phyloP scores from a whole-genome alignment of 78 protist species.

The Guillardia theta region DNA sequence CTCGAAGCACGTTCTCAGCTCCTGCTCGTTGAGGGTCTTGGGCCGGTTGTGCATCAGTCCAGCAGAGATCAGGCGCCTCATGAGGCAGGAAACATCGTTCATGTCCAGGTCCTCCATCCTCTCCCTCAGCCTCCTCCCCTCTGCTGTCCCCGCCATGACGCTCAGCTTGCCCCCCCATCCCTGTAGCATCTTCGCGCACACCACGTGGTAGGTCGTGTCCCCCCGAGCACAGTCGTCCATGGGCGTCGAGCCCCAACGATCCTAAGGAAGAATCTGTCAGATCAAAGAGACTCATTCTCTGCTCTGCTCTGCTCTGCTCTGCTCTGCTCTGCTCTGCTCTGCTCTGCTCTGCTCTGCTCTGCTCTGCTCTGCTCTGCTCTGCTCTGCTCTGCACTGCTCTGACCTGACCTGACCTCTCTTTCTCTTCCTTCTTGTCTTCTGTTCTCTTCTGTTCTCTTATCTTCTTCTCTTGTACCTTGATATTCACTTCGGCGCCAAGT shows the following conservation, averaged over 20 bases:
- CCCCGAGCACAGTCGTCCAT: not conserved
- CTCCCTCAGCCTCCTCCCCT: not conserved
- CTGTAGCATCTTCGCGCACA: not conserved
- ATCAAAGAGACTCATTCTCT: not conserved
- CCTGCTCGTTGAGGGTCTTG: not conserved
- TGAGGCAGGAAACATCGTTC: not conserved
- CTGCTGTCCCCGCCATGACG: not conserved
- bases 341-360: not conserved
- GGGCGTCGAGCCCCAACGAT: not conserved
- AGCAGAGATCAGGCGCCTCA: not conserved
- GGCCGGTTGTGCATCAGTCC: not conserved
- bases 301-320: not conserved
- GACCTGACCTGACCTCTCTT: not conserved
- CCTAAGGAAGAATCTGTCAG: not conserved
- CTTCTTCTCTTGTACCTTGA: too few species aligned
- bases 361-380: not conserved
- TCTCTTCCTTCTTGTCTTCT: not conserved
- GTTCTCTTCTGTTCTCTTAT: too few species aligned
- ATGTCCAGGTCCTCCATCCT: not conserved
- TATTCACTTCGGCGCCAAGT: not conserved
- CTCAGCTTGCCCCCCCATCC: slow-evolving; percentile 25
- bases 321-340: not conserved
- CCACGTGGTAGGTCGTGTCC: not conserved
- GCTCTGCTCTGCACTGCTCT: slow-evolving; percentile 9
- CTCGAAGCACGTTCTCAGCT: too few species aligned